Evolutionary conservation across 2,329 filamentous ascomycete species (phyloP), one percentile per base, ranked within the genome.

Genomic region (Monosporascus sp.): DNA sequence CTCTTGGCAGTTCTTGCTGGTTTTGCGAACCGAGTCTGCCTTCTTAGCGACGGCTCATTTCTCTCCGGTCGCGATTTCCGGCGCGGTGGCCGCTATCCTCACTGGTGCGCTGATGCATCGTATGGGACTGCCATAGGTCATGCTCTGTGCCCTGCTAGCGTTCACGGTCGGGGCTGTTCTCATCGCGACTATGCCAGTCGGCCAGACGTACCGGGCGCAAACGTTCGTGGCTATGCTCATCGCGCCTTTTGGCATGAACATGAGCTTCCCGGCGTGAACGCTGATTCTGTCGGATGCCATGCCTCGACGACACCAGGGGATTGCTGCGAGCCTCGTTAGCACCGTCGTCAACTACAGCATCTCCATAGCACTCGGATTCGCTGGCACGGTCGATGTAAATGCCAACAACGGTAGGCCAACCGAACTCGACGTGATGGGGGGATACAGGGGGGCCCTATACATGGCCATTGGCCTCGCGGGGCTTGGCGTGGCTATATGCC

Each of bases 281-380:
- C 59, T 82, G 4, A 72, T 81, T 35, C 65, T 82, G n/a, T 75
- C 70, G n/a, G 74, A 80, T 53, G 67, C 66, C 6, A 58, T 69
- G 9, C 55, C 55, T 24, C 60, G 59, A 43, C 49, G 61, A 38
- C 64, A 68, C 50, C 66, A 68, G 52, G 67, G 65, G 2, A 63
- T 69, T 17, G 67, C 64, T 5, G 65, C 65, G 2, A 76, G 72
- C n/a, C 61, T 84, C 24, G 74, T 84, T 51, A 79, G 75, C 51
- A 83, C 79, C 0, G 68, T 81, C 35, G 75, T 84, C 48, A 83
- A 84, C 62, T 84, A 84, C 59, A 76, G 72, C 55, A 82, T 84
- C 37, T 77, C 75, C 2, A 64, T 82, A n/a, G 77, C 75, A 1
- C 68, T 84, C 5, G 81, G 79, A 0, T 74, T 84, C 51, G 80